phyloP scores from a whole-genome alignment of 1,139 yeast genomes.

The Tardiomyces depauwii region DNA sequence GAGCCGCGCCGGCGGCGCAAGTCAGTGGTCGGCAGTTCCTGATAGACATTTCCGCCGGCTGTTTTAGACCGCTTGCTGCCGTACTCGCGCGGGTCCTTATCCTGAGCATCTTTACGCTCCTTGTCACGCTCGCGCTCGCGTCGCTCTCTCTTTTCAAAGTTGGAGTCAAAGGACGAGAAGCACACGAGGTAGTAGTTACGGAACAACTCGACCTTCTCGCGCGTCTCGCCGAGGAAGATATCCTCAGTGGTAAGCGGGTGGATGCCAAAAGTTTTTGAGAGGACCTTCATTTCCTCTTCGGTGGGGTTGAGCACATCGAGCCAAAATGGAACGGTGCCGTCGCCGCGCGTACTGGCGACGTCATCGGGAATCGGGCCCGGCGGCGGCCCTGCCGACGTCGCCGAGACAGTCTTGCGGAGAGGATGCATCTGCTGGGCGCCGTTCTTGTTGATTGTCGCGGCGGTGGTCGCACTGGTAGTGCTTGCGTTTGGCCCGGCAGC shows the following conservation, averaged over 20 bases:
- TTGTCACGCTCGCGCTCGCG: not conserved
- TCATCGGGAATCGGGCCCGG: too few relatives aligned
- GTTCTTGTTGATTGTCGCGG: too few relatives aligned
- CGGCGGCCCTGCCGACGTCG: too few relatives aligned
- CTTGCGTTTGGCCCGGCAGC: too few relatives aligned
- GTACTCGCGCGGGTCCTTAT: not conserved
- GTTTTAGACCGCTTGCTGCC: not conserved
- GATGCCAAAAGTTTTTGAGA: constrained; percentile 84
- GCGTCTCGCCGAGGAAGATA: constrained; percentile 82
- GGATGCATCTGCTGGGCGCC: too few relatives aligned
- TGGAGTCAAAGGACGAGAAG: constrained; percentile 81
- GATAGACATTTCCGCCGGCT: not conserved
- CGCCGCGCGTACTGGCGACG: too few relatives aligned
- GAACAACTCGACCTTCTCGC: constrained; percentile 92
- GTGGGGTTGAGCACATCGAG: constrained; percentile 86
- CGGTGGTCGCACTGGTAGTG: too few relatives aligned
- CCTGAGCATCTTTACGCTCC: too few relatives aligned
- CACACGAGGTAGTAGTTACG: constrained; percentile 84
- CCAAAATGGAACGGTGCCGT: constrained; percentile 36
- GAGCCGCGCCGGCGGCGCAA: not conserved
- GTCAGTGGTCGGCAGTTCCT: not conserved
- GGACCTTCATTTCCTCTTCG: constrained; percentile 90
- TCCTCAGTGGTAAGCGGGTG: constrained; percentile 96
- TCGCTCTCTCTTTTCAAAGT: constrained; percentile 10
- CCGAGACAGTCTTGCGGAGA: too few relatives aligned